These are phyloP conservation scores for Wallemia ichthyophaga DNA, from an alignment of 1,284 basidiomycete species.

Conservation along the genomic window DNA sequence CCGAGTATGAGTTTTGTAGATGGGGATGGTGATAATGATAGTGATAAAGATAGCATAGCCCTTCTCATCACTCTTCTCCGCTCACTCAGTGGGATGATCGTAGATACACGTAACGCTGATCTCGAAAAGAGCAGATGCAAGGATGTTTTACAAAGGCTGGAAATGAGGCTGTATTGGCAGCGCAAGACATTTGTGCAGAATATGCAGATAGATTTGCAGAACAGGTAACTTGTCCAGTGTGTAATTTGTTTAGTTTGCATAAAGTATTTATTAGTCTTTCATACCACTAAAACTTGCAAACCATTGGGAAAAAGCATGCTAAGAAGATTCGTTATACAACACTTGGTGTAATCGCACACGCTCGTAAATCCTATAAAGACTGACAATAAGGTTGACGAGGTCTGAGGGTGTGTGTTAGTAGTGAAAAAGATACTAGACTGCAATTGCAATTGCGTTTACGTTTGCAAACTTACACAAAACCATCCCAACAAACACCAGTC, in stretches of 20 bases:
- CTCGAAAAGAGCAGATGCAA: not conserved
- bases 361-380: not conserved
- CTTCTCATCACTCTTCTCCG: not conserved
- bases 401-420: too few species aligned
- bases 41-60: not conserved
- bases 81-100: not conserved
- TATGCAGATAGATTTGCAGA: too few species aligned
- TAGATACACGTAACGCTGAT: not conserved
- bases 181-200: too few species aligned
- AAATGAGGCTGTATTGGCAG: not conserved
- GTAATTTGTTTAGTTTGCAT: too few species aligned
- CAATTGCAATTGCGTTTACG: too few species aligned
- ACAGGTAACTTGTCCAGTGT: too few species aligned
- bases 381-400: not conserved
- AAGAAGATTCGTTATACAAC: not conserved
- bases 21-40: too few species aligned
- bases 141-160: not conserved
- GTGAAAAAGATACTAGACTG: too few species aligned
- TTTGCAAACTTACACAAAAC: not conserved
- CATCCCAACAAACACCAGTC: not conserved
- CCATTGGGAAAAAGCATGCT: too few species aligned
- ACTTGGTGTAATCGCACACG: not conserved
- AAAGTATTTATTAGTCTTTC: too few species aligned
- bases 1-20: too few species aligned
- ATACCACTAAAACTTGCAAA: too few species aligned